These are phyloP conservation scores for Plasmodium vinckei DNA, from an alignment of 169 alveolate genomes.

Conservation along the genomic window DNA sequence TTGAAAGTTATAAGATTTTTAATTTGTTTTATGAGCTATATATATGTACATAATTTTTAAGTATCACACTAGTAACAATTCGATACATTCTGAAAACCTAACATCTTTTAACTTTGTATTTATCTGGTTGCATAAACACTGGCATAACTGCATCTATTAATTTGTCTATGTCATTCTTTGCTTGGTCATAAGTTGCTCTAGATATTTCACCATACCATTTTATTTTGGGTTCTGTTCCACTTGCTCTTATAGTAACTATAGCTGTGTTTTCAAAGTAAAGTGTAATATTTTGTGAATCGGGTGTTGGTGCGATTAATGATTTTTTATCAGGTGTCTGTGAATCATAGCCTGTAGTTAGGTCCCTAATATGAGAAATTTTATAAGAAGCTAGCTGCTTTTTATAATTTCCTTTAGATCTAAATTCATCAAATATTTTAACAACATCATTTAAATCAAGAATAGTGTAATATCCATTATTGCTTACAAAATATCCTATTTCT, in stretches of 20 bases:
- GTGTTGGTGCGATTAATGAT: conserved; percentile 80
- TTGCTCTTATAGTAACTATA: conserved; percentile 81
- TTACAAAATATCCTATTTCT: conserved; percentile 83
- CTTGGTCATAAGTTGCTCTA: conserved; percentile 77
- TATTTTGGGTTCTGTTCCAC: conserved; percentile 91
- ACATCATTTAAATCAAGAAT: conserved; percentile 78
- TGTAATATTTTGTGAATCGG: conserved; percentile 83
- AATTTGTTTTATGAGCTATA: too few species aligned
- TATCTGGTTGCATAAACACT: conserved; percentile 79
- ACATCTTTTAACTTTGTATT: conserved; percentile 21
- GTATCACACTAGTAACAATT: too few species aligned
- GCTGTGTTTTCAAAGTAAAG: conserved; percentile 82
- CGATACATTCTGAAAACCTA: not conserved
- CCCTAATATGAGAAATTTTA: conserved; percentile 78
- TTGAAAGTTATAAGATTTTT: too few species aligned
- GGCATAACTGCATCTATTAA: conserved; percentile 79
- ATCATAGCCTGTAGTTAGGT: conserved; percentile 86
- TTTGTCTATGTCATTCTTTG: conserved; percentile 72
- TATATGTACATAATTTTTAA: too few species aligned
- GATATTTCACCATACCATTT: conserved; percentile 86
- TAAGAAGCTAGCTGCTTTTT: conserved; percentile 77
- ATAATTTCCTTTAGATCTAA: conserved; percentile 79
- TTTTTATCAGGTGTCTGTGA: conserved; percentile 78
- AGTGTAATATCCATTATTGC: conserved; percentile 81
- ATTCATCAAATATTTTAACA: conserved; percentile 78